Conservation (phyloP, 176 grass and related monocot genomes). For the Triticum monococcum region DNA sequence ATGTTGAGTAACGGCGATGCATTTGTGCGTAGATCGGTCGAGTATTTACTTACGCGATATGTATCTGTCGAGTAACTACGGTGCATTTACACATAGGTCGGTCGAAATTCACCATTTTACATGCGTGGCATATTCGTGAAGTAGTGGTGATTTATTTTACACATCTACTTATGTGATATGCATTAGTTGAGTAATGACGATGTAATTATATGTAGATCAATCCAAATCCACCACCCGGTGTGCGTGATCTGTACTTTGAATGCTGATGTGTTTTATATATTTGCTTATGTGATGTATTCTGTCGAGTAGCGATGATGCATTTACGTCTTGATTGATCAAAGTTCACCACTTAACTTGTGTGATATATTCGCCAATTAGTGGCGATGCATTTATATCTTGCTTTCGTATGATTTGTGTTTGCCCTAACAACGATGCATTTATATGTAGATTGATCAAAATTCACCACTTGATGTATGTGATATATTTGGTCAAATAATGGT, state of each 20-base stretch:
- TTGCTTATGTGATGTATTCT: too few species aligned
- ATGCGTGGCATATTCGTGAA: neutral
- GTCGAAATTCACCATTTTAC: neutral
- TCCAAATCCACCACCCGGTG: neutral
- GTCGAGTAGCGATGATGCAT: too few species aligned
- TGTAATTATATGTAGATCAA: neutral
- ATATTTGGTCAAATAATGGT: neutral
- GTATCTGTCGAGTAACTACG: neutral
- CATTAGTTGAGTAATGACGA: fast-evolving
- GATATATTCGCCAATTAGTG: neutral
- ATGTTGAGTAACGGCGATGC: neutral
- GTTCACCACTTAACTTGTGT: too few species aligned
- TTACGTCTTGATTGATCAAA: too few species aligned
- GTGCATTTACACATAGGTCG: neutral
- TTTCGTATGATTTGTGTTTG: too few species aligned
- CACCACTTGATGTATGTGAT: neutral
- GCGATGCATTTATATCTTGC: too few species aligned
- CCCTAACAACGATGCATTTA: neutral
- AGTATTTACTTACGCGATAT: too few species aligned
- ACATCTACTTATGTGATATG: too few species aligned
- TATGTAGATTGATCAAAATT: neutral
- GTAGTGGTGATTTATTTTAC: too few species aligned
- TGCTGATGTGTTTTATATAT: neutral
- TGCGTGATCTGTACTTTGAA: neutral
- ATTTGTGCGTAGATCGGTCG: too few species aligned